A percentile compares a stretch with the other conserved stretches of the same genome.
Evolutionary conservation across 164 flowering plant genomes (phyloP).

Genomic region (Liriodendron chinense): DNA sequence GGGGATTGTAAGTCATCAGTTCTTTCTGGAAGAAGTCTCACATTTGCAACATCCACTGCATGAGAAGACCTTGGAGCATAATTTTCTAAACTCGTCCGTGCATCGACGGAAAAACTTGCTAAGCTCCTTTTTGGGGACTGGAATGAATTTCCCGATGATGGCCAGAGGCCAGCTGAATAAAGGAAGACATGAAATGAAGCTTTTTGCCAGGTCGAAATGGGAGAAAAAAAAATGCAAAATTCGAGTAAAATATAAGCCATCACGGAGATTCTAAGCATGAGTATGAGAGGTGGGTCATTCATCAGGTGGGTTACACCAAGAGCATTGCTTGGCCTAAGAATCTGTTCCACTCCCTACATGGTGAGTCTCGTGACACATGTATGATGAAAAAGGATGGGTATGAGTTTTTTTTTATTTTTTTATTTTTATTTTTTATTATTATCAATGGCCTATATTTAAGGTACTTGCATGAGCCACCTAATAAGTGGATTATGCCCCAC

Average conservation of each 20-base stretch:
- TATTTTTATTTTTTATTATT: too few relatives aligned
- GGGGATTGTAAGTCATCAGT: too few relatives aligned
- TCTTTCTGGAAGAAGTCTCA: too few relatives aligned
- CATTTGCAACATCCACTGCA: too few relatives aligned
- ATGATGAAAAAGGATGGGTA: too few relatives aligned
- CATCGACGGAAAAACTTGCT: not conserved
- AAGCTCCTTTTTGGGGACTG: slow-evolving; percentile 52
- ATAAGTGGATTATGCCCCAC: too few relatives aligned
- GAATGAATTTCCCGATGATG: slow-evolving; percentile 63
- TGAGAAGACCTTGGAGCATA: too few relatives aligned
- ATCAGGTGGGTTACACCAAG: not conserved
- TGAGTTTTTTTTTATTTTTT: too few relatives aligned
- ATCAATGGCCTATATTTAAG: too few relatives aligned
- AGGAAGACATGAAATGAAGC: not conserved
- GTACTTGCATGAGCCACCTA: too few relatives aligned
- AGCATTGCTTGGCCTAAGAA: not conserved
- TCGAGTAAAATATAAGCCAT: not conserved
- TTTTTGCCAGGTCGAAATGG: not conserved
- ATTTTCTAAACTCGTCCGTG: too few relatives aligned
- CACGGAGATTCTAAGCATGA: not conserved
- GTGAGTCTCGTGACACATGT: too few relatives aligned
- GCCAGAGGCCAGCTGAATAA: slow-evolving; percentile 90
- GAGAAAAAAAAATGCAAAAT: not conserved
- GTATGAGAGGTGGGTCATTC: not conserved
- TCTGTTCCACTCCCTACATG: not conserved